Evolutionary conservation across 116 monocot species (phyloP).

Genomic region (Iris pallida): DNA sequence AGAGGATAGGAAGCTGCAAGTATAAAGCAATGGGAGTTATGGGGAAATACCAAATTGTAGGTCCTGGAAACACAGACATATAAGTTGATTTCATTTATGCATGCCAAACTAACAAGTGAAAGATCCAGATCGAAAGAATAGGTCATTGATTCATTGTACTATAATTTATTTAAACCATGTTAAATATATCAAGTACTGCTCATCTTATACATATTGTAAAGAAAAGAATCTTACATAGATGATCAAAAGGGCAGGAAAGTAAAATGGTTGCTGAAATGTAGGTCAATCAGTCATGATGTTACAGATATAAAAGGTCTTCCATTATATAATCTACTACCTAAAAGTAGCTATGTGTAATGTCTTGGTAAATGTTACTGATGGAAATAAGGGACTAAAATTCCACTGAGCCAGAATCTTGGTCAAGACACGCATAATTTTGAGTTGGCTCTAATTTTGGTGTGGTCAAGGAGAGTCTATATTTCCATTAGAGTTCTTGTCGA

Average conservation of each 20-base stretch:
- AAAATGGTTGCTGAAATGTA: background rate
- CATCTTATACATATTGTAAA: background rate
- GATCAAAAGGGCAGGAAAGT: background rate
- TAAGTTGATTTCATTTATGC: background rate
- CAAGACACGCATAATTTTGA: too few species aligned
- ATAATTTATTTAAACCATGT: slow-evolving; percentile 1
- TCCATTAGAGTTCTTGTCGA: too few species aligned
- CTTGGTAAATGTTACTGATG: too few species aligned
- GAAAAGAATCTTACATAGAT: background rate
- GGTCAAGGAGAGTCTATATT: too few species aligned
- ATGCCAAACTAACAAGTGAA: too few species aligned
- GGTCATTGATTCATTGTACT: background rate
- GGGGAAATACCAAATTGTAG: background rate
- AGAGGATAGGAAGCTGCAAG: slow-evolving; percentile 69
- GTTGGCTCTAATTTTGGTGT: too few species aligned
- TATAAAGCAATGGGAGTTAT: slow-evolving; percentile 4
- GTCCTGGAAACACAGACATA: background rate
- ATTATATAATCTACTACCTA: too few species aligned
- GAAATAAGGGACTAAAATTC: too few species aligned
- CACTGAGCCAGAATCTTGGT: too few species aligned
- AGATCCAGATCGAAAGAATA: background rate
- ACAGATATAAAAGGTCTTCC: too few species aligned
- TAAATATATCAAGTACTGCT: background rate
- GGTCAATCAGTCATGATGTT: too few species aligned
- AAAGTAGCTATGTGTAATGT: too few species aligned